These are phyloP conservation scores for Sugiyamaella japonica DNA, from an alignment of 1,139 yeast species.

Conservation along the genomic window DNA sequence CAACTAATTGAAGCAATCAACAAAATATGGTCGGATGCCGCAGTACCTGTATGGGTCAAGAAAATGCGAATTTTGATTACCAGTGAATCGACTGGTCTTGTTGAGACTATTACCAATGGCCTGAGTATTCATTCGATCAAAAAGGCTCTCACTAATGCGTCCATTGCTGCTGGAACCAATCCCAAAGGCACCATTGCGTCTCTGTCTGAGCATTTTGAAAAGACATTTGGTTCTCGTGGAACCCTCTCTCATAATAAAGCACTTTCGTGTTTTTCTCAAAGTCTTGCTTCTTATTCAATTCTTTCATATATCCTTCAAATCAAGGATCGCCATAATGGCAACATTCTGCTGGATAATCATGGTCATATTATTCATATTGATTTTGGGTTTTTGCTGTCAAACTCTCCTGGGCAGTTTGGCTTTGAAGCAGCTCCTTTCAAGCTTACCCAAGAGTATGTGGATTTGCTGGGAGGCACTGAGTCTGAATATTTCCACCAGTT, in stretches of 20 bases:
- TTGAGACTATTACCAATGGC: constrained; percentile 93
- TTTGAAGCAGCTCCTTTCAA: constrained; percentile 98
- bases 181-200: constrained; percentile 69
- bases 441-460: constrained; percentile 82
- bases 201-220: constrained; percentile 70
- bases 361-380: constrained; percentile 96
- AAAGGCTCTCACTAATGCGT: constrained; percentile 78
- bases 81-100: constrained; percentile 85
- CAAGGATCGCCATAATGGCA: constrained; percentile 95
- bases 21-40: constrained; percentile 70
- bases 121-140: constrained; percentile 91
- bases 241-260: constrained; percentile 61
- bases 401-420: constrained; percentile 94
- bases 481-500: constrained; percentile 60
- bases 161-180: constrained; percentile 64
- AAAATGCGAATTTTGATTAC: constrained; percentile 89
- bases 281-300: constrained; percentile 86
- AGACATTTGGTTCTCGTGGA: constrained; percentile 62
- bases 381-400: constrained; percentile 88
- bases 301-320: constrained; percentile 87
- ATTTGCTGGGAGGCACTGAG: constrained; percentile 75
- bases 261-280: constrained; percentile 76
- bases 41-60: constrained; percentile 83
- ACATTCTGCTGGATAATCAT: constrained; percentile 87
- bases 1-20: constrained; percentile 86